phyloP scores from a whole-genome alignment of 2,329 filamentous ascomycete genomes.

The Coleophoma crateriformis region DNA sequence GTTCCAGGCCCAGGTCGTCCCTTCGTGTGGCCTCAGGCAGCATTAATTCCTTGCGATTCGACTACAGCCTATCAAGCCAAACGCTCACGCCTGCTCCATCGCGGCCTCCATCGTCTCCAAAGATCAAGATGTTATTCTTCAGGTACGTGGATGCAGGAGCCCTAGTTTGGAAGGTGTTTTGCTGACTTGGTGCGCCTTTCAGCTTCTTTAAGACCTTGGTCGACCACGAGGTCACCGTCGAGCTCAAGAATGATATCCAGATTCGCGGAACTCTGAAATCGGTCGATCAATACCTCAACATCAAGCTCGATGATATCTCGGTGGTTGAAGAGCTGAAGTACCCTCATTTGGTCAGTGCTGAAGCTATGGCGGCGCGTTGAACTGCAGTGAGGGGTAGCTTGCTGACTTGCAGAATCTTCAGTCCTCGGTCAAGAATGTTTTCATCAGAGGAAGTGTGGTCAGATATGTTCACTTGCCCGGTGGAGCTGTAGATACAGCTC shows the following conservation, averaged over 20 bases:
- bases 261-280: conserved; percentile 94
- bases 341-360: conserved; percentile 69
- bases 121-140: conserved; percentile 33
- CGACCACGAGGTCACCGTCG: conserved; percentile 93
- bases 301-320: conserved; percentile 93
- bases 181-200: conserved; percentile 5
- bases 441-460: conserved; percentile 70
- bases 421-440: conserved; percentile 72
- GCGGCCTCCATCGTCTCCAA: neutral
- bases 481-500: conserved; percentile 60
- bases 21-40: too few relatives aligned
- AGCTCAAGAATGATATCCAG: conserved; percentile 98
- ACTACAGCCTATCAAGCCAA: too few relatives aligned
- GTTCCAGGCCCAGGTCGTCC: too few relatives aligned
- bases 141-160: conserved; percentile 19
- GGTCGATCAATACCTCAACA: conserved; percentile 98
- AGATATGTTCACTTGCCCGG: conserved; percentile 68
- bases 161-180: conserved; percentile 1
- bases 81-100: neutral
- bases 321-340: conserved; percentile 93
- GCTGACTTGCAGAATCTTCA: conserved; percentile 19
- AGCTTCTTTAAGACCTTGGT: conserved; percentile 99
- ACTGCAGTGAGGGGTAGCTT: neutral
- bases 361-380: neutral
- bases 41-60: too few relatives aligned